Evolutionary conservation across 2,329 filamentous ascomycete species (phyloP).

Genomic region (Metarhizium humberi): DNA sequence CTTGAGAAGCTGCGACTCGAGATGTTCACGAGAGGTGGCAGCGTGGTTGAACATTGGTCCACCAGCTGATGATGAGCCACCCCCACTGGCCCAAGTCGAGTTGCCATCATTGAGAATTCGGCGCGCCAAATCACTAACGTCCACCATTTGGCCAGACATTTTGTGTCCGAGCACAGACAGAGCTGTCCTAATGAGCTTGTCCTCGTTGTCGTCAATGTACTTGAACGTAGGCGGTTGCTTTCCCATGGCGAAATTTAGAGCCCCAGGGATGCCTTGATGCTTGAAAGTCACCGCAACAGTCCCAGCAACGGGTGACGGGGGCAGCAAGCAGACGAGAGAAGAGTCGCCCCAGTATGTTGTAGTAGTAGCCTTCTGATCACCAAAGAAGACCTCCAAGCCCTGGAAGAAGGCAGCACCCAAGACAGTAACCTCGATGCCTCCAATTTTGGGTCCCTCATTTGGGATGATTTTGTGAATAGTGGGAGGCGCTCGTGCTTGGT

Average conservation of each 20-base stretch:
- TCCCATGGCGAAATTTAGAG: slow-evolving; percentile 24
- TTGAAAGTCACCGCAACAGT: slow-evolving; percentile 64
- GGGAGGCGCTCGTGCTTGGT: slow-evolving; percentile 35
- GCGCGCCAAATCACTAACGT: slow-evolving; percentile 52
- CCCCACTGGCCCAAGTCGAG: slow-evolving; percentile 35
- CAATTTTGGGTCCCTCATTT: slow-evolving; percentile 68
- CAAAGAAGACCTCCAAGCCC: slow-evolving; percentile 76
- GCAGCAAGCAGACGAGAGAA: slow-evolving; percentile 70
- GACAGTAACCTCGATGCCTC: slow-evolving; percentile 80
- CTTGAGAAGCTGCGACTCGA: slow-evolving; percentile 61
- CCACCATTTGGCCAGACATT: slow-evolving; percentile 53
- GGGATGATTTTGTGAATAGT: slow-evolving; percentile 80
- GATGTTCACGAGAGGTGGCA: slow-evolving; percentile 30
- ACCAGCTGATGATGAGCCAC: slow-evolving; percentile 25
- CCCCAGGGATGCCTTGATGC: slow-evolving; percentile 32
- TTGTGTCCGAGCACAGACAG: slow-evolving; percentile 56
- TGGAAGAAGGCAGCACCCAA: slow-evolving; percentile 72
- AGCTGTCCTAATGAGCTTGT: slow-evolving; percentile 59
- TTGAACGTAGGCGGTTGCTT: slow-evolving; percentile 51
- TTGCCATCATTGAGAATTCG: slow-evolving; percentile 45
- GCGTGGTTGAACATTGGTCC: slow-evolving; percentile 35
- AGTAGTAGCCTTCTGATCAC: slow-evolving; percentile 52
- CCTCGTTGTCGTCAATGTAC: slow-evolving; percentile 64
- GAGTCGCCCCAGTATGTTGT: slow-evolving; percentile 75
- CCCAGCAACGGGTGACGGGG: slow-evolving; percentile 58